Evolutionary conservation across 768 basidiomycete genomes (phyloP).

Genomic region (Russula virescens): DNA sequence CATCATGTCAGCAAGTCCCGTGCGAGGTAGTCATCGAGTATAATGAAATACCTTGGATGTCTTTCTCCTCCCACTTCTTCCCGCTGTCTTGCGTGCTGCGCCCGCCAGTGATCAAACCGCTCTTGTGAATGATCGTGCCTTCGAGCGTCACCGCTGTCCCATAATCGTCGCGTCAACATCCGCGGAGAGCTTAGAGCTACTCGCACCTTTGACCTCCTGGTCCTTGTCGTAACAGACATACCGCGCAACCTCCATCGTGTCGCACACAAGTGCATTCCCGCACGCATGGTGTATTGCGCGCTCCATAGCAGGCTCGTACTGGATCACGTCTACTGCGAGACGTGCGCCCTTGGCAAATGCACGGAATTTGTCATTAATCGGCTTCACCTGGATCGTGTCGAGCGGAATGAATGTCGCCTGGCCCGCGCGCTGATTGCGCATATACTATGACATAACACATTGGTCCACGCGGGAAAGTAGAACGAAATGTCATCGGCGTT

Average conservation of each 20-base stretch:
- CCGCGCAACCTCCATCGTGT: slow-evolving; percentile 88
- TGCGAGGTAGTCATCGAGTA: background rate
- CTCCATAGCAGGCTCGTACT: slow-evolving; percentile 71
- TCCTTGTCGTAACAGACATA: slow-evolving; percentile 91
- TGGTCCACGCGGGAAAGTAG: background rate
- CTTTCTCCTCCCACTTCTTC: slow-evolving; percentile 94
- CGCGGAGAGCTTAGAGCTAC: background rate
- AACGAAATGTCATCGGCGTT: background rate
- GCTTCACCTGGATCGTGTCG: slow-evolving; percentile 94
- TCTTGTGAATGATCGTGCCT: slow-evolving; percentile 96
- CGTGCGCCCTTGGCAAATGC: slow-evolving; percentile 76
- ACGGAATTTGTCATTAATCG: slow-evolving; percentile 90
- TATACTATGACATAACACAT: slow-evolving; percentile 50
- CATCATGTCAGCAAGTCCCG: slow-evolving; percentile 4
- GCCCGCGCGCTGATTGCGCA: slow-evolving; percentile 91
- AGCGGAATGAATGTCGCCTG: slow-evolving; percentile 98
- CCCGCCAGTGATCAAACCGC: slow-evolving; percentile 95
- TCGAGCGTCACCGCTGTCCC: slow-evolving; percentile 86
- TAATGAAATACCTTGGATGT: slow-evolving; percentile 63
- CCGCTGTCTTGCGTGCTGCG: slow-evolving; percentile 65
- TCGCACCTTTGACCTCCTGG: slow-evolving; percentile 91
- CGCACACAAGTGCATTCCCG: slow-evolving; percentile 91
- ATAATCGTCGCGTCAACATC: background rate
- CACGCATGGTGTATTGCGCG: slow-evolving; percentile 96
- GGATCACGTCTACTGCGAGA: slow-evolving; percentile 55